Percentiles rank a stretch among this genome's conserved stretches.
phyloP scores from a whole-genome alignment of 192 early-diverging fungal genomes.

The Cetraspora pellucida region DNA sequence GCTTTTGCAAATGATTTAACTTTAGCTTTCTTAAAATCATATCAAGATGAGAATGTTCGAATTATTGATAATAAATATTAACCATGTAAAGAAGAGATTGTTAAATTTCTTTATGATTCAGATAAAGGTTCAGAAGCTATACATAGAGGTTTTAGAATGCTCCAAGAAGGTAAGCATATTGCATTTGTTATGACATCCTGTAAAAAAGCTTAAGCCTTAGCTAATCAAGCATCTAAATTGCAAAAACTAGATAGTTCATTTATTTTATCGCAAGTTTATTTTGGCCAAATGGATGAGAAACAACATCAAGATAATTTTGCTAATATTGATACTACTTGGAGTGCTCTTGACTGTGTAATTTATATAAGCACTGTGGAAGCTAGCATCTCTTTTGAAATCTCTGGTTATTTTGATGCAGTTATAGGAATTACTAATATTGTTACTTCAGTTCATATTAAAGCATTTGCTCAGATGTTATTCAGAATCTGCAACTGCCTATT shows the following conservation, averaged over 20 bases:
- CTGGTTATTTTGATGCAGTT: conserved; percentile 28
- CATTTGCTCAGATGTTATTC: conserved; percentile 26
- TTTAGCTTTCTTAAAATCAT: no score
- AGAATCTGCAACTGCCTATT: conserved; percentile 1
- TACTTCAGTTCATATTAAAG: conserved; percentile 18
- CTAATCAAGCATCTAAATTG: conserved; percentile 14
- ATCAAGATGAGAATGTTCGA: no score
- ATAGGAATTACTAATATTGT: conserved; percentile 31
- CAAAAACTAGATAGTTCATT: conserved; percentile 19
- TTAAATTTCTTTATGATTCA: no score
- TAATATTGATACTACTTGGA: conserved; percentile 31
- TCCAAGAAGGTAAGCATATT: no score
- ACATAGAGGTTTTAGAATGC: no score
- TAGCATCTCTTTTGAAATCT: background rate
- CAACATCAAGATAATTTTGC: conserved; percentile 21
- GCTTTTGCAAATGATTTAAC: no score
- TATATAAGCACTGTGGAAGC: conserved; percentile 30
- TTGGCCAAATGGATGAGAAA: conserved; percentile 31
- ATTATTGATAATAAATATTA: no score
- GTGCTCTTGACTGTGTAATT: conserved; percentile 28
- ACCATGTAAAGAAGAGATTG: no score
- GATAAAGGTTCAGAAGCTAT: no score
- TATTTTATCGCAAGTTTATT: conserved; percentile 29
- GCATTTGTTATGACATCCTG: no score
- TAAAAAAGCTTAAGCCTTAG: no score